Conservation (phyloP, 2,329 filamentous ascomycete genomes). For the Cytospora piceae region DNA sequence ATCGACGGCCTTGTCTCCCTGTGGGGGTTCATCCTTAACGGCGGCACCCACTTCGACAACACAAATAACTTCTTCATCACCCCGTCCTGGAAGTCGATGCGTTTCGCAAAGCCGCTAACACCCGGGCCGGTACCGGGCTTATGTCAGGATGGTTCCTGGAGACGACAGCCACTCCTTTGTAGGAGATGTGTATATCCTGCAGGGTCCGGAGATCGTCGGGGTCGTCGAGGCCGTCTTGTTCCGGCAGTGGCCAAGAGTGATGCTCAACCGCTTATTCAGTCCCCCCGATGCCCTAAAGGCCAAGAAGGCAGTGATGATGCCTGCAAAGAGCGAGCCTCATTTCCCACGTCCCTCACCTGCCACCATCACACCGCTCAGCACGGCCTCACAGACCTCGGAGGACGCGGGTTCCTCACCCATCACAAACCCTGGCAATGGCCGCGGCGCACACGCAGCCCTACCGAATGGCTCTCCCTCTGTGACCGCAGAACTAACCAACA, state of each 20-base stretch:
- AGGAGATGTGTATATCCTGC: slow-evolving; percentile 9
- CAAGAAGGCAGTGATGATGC: neutral
- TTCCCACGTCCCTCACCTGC: too few relatives aligned
- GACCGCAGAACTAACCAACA: neutral
- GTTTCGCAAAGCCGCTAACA: neutral
- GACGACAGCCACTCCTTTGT: neutral
- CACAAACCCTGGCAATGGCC: too few relatives aligned
- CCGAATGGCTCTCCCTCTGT: too few relatives aligned
- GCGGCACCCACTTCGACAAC: neutral
- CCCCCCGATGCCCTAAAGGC: neutral
- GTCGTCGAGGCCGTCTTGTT: slow-evolving; percentile 2
- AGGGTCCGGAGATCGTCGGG: neutral
- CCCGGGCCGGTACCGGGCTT: neutral
- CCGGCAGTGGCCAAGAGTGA: neutral
- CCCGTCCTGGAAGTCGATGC: slow-evolving; percentile 5
- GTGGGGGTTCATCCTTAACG: slow-evolving; percentile 4
- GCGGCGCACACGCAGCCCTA: too few relatives aligned
- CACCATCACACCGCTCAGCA: neutral
- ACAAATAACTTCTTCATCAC: slow-evolving; percentile 10
- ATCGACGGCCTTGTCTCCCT: slow-evolving; percentile 3
- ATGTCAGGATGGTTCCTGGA: slow-evolving; percentile 3
- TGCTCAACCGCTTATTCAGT: slow-evolving; percentile 16
- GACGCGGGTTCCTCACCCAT: too few relatives aligned
- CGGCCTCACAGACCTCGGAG: too few relatives aligned
- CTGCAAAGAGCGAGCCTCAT: neutral